phyloP scores from a whole-genome alignment of 2,329 filamentous ascomycete genomes.

The Fonsecaea nubica region DNA sequence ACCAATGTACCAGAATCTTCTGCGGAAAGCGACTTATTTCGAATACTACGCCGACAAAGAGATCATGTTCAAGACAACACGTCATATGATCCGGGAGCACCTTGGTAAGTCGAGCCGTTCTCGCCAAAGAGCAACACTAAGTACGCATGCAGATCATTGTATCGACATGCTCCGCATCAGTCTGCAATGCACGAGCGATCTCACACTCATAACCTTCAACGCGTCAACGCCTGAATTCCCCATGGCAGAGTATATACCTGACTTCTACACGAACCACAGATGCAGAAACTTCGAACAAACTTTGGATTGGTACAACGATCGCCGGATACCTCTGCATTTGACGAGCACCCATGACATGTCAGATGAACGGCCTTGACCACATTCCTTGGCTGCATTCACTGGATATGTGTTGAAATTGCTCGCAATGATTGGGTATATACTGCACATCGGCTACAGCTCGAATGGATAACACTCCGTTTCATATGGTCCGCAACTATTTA shows the following conservation, averaged over 20 bases:
- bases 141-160: not conserved
- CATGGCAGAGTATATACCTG: not conserved
- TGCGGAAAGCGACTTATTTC: not conserved
- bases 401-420: no score
- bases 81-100: not conserved
- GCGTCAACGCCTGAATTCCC: not conserved
- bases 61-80: not conserved
- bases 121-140: not conserved
- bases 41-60: not conserved
- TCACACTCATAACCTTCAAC: not conserved
- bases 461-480: no score
- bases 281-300: slow-evolving; percentile 1
- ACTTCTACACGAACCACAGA: not conserved
- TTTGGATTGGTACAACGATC: not conserved
- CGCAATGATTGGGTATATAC: no score
- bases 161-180: not conserved
- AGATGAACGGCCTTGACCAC: no score
- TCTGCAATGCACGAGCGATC: not conserved
- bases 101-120: not conserved
- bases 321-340: not conserved
- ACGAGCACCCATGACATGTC: not conserved
- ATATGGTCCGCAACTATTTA: no score
- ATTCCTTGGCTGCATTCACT: no score
- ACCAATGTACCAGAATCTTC: not conserved
- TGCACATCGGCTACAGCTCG: no score